Evolutionary conservation across 140 eudicot genomes (phyloP), one percentile per base, ranked within the genome.

Genomic region (Cichorium intybus): DNA sequence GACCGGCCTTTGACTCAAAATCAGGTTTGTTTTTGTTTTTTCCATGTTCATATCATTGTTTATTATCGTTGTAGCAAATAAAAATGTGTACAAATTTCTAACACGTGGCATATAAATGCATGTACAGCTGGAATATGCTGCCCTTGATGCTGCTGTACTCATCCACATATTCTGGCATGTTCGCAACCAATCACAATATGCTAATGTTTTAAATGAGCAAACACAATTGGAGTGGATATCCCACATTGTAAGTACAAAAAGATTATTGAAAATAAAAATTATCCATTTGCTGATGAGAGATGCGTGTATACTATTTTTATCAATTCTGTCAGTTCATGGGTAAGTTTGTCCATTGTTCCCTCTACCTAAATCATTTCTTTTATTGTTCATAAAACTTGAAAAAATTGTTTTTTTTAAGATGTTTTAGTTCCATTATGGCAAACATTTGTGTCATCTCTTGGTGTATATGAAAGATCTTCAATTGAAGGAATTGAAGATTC

Each of bases 111-210:
- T 63, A 11, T 68, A 15, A 49, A 55, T 65, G 47, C 7, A 35
- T 24, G 10, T 76, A 71, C 95, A 93, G 99, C 84, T 94, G 55
- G 97, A 94, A 60, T 94, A 94, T 68, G 99, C 99, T 60, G 99
- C 99, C 74, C 95, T 94, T 69, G 97, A 94, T 63, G 99, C 97
- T 71, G 97, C 80, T 56, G 97, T 89, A 12, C 97, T 94, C 56
- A 56, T 94, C 75, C 97, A 79, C 79, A 87, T 94, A 77, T 94
- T 94, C 74, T 67, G 73, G 62, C 99, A 84, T 60, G 84, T 82
- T 7, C 77, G 95, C 37, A 67, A 58, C 69, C 88, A 82, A 17
- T 68, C 90, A 39, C 94, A 74, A 35, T 76, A 91, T 31, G 63
- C 62, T 5, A 83, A 62, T 24, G 73, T 11, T 48, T 57, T 72